Evolutionary conservation across 192 early-diverging fungal species (phyloP), one percentile per base, ranked within the genome.

Genomic region (Bifiguratus adelaidae): DNA sequence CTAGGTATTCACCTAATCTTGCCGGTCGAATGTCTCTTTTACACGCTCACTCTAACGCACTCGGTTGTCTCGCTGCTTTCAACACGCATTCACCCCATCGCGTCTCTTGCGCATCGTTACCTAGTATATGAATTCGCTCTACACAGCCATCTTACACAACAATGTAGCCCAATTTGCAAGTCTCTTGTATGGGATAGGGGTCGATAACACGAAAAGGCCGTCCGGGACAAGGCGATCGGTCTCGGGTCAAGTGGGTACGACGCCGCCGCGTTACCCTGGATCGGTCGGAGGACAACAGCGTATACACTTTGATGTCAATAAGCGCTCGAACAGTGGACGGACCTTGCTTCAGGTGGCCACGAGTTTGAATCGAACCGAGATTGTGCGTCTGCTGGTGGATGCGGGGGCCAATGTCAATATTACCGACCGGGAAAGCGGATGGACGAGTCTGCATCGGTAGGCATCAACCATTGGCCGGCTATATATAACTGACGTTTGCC

Each of bases 371-470:
- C 22, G 71, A 19, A 27, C 57, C 7, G 44, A 58, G 13, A 42
- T 61, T 11, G 60, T 68, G 28, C 41, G 41, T 19, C 5, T 26
- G 0, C 41, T 77, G 0, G 51, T 77, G 3, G 47, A 55, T 16
- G 63, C 63, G 52, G 43, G 67, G 7, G 52, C 47, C 4, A 68
- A 78, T 51, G 52, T 85, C 30, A 86, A 86, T 46, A 24, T 61
- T 12, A 60, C 61, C 42, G 85, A 88, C 37, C 21, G 41, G 7
- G 85, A 88, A 44, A 78, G 68, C 37, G 78, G 80, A 0, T 86
- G 82, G 65, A 86, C 85, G 12, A 62, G 75, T 1, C 50, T 88
- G 29, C 85, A 88, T 51, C 70, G 66, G 63, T 71, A 52, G 49
- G 46, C 25, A 3, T 40, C 24, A 42, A 22, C 19, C 3, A 41